These are phyloP conservation scores for Colletotrichum aenigma DNA, from an alignment of 2,329 filamentous ascomycete genomes.

Conservation along the genomic window DNA sequence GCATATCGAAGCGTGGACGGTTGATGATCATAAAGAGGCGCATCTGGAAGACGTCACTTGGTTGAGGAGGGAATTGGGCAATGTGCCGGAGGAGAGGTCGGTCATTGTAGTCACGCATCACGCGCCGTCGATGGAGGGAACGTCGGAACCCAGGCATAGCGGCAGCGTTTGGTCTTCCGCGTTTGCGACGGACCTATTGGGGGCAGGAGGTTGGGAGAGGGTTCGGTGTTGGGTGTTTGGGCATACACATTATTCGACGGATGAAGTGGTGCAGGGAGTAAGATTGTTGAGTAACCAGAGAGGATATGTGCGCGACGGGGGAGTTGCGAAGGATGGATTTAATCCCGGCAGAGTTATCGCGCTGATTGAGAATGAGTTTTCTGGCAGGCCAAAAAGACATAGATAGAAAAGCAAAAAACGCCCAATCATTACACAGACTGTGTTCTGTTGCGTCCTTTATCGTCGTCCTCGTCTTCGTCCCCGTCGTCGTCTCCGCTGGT, in stretches of 20 bases:
- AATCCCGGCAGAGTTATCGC: neutral
- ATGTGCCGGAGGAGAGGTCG: constrained; percentile 15
- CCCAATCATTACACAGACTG: neutral
- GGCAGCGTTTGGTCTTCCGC: constrained; percentile 50
- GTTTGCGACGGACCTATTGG: constrained; percentile 55
- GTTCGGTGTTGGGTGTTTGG: constrained; percentile 51
- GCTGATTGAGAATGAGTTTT: neutral
- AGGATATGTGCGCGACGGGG: constrained; percentile 36
- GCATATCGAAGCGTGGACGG: constrained; percentile 55
- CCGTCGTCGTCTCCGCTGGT: neutral
- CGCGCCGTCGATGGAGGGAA: constrained; percentile 53
- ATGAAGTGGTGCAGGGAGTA: constrained; percentile 34
- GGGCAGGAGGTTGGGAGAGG: constrained; percentile 28
- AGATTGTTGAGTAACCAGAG: constrained; percentile 49
- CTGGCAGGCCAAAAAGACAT: too few species aligned
- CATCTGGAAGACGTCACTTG: constrained; percentile 55
- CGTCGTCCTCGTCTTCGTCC: neutral
- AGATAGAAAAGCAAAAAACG: too few species aligned
- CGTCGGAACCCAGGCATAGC: constrained; percentile 52
- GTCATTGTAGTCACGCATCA: constrained; percentile 62
- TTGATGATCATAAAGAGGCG: constrained; percentile 50
- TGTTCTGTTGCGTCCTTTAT: neutral
- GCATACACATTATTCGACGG: constrained; percentile 51
- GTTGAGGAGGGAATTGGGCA: constrained; percentile 34
- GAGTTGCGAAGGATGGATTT: constrained; percentile 2